phyloP scores from a whole-genome alignment of 2,329 filamentous ascomycete genomes.

The Colletotrichum limetticola region DNA sequence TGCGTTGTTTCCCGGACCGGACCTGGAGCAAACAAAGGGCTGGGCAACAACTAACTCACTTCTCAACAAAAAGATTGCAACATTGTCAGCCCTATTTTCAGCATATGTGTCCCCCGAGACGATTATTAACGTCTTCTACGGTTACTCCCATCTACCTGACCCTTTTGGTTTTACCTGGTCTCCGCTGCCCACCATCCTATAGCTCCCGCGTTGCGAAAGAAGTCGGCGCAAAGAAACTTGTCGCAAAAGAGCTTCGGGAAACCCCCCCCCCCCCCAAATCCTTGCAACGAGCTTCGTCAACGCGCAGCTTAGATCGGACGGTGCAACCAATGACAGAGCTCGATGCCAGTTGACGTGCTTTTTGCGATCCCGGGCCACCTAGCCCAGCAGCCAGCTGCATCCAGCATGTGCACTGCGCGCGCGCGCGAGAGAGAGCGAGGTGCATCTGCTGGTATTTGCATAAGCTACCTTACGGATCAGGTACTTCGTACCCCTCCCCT shows the following conservation, averaged over 20 bases:
- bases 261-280: neutral
- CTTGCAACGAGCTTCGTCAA: neutral
- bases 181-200: too few relatives aligned
- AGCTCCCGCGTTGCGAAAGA: too few relatives aligned
- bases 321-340: slow-evolving; percentile 2
- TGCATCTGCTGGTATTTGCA: neutral
- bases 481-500: neutral
- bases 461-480: neutral
- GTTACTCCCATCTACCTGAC: too few relatives aligned
- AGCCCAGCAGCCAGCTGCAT: neutral
- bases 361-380: neutral
- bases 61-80: neutral
- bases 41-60: neutral
- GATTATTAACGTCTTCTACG: too few relatives aligned
- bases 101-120: too few relatives aligned
- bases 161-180: too few relatives aligned
- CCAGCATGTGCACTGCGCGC: neutral
- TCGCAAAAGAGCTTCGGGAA: neutral
- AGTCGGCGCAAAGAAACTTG: neutral
- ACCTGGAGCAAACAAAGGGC: neutral
- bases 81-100: neutral
- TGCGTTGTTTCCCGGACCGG: neutral
- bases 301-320: slow-evolving; percentile 16
- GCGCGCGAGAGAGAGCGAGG: neutral
- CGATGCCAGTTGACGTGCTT: slow-evolving; percentile 16